phyloP scores from a whole-genome alignment of 2,329 filamentous ascomycete genomes.

The Sphaerulina musiva region DNA sequence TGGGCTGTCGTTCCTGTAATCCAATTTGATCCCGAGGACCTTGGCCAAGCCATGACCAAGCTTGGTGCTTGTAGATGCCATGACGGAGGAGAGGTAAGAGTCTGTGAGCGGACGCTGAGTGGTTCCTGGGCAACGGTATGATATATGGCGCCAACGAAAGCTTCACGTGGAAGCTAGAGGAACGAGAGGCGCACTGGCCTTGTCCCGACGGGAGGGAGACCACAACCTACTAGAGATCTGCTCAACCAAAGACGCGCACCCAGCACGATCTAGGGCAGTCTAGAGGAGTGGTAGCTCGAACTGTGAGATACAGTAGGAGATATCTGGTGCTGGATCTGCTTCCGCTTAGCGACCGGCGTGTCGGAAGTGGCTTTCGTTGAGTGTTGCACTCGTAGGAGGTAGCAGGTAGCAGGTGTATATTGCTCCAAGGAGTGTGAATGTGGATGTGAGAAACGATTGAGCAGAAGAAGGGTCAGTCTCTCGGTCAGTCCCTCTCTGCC shows the following conservation, averaged over 20 bases:
- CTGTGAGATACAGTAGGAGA: conserved; percentile 3
- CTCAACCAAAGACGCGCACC: conserved; percentile 4
- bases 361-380: background rate
- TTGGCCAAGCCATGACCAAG: conserved; percentile 70
- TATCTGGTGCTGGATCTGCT: no score
- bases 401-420: no score
- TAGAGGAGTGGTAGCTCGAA: background rate
- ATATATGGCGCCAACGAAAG: background rate
- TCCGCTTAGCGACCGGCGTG: background rate
- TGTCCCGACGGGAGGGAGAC: conserved; percentile 3
- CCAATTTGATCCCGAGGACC: conserved; percentile 72
- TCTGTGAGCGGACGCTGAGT: conserved; percentile 8
- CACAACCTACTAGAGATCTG: background rate
- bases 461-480: no score
- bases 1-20: conserved; percentile 56
- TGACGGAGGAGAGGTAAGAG: conserved; percentile 11
- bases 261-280: conserved; percentile 9
- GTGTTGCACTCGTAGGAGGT: no score
- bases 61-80: conserved; percentile 44
- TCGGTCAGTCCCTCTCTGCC: no score
- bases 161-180: conserved; percentile 5
- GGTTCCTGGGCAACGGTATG: conserved; percentile 2
- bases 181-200: background rate
- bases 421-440: no score
- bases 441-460: no score